A percentile compares a stretch with the other conserved stretches of the same genome.
Conservation (phyloP, 1,284 basidiomycete genomes). For the Moesziomyces antarcticus region DNA sequence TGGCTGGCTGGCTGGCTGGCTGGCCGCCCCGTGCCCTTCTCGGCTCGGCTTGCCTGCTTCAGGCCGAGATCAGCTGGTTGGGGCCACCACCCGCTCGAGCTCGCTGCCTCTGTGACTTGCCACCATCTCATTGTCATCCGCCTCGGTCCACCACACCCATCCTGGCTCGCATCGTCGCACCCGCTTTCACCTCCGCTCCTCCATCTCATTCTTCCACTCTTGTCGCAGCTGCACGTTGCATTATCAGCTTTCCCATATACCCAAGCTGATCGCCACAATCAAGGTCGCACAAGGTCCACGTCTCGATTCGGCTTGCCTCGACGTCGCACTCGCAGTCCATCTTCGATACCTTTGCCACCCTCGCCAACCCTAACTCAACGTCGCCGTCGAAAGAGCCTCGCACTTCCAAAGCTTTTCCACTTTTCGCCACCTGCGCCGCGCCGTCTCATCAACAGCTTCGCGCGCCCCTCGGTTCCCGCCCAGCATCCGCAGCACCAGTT, state of each 20-base stretch:
- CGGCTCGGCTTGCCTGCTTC: conserved; percentile 9
- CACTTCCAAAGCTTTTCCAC: neutral
- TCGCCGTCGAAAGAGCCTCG: too few relatives aligned
- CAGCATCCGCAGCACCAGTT: too few relatives aligned
- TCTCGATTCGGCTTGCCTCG: too few relatives aligned
- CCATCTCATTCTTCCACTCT: neutral
- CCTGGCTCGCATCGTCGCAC: neutral
- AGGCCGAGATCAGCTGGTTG: neutral
- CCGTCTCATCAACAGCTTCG: too few relatives aligned
- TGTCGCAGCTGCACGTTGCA: neutral
- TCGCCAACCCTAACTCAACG: too few relatives aligned
- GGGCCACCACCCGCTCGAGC: too few relatives aligned
- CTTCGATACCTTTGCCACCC: too few relatives aligned
- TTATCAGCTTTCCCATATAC: conserved; percentile 5
- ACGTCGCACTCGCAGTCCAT: too few relatives aligned
- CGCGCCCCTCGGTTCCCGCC: too few relatives aligned
- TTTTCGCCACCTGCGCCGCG: neutral
- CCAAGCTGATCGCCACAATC: conserved; percentile 1
- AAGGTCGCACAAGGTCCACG: conserved; percentile 1
- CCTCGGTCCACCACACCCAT: neutral
- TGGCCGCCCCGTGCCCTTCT: conserved; percentile 1
- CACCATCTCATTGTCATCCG: conserved; percentile 2
- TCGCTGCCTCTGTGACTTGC: neutral
- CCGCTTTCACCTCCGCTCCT: too few relatives aligned
- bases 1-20: too few relatives aligned